Evolutionary conservation across 2,329 filamentous ascomycete genomes (phyloP).

Genomic region (Erysiphe pulchra): DNA sequence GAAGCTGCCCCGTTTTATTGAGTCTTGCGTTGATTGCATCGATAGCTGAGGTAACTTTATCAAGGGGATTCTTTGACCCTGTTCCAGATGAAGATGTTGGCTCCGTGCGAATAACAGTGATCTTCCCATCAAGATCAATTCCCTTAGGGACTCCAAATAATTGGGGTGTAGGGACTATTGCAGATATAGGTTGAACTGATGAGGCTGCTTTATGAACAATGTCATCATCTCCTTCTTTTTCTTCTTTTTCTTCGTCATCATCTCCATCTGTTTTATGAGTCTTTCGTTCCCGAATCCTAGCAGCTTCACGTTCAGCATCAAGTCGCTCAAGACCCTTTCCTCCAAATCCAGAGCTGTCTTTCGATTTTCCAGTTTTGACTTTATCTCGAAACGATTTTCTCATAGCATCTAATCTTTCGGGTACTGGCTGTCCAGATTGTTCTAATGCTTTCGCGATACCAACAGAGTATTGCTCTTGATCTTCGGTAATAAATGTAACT

Average conservation of each 20-base stretch:
- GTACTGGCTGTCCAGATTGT: slow-evolving; percentile 66
- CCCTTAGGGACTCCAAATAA: slow-evolving; percentile 23
- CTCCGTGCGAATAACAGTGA: slow-evolving; percentile 48
- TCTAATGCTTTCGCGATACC: slow-evolving; percentile 70
- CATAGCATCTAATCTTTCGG: slow-evolving; percentile 40
- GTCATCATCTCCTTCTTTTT: slow-evolving; percentile 41
- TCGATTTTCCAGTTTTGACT: slow-evolving; percentile 77
- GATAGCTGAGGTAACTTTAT: slow-evolving; percentile 75
- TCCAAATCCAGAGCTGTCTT: slow-evolving; percentile 72
- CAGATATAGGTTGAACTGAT: slow-evolving; percentile 33
- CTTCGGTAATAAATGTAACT: slow-evolving; percentile 76
- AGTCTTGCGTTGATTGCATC: slow-evolving; percentile 77
- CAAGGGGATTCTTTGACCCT: slow-evolving; percentile 37
- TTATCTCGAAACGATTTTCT: slow-evolving; percentile 59
- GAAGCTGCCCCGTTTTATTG: slow-evolving; percentile 68
- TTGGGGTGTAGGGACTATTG: slow-evolving; percentile 12
- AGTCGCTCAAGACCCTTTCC: slow-evolving; percentile 83
- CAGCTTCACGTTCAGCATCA: slow-evolving; percentile 72
- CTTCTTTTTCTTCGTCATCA: slow-evolving; percentile 52
- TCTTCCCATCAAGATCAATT: slow-evolving; percentile 38
- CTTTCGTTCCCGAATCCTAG: slow-evolving; percentile 64
- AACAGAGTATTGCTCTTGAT: slow-evolving; percentile 73
- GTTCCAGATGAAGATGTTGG: slow-evolving; percentile 17
- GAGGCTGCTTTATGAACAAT: slow-evolving; percentile 43
- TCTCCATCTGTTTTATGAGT: slow-evolving; percentile 73